phyloP scores from a whole-genome alignment of 495 filamentous ascomycete species.

The Penicillium nucicola region DNA sequence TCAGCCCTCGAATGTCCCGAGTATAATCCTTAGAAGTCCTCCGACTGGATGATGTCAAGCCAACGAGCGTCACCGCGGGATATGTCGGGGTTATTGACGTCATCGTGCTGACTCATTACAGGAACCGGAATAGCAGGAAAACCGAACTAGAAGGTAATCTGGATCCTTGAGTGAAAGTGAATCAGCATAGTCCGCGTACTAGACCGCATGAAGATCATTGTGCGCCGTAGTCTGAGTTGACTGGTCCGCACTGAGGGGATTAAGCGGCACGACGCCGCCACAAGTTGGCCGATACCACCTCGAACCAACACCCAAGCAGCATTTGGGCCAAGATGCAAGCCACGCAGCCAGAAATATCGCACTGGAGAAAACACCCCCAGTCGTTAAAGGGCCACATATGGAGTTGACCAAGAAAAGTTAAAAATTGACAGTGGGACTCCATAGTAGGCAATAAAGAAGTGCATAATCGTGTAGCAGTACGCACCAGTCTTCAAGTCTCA shows the following conservation, averaged over 20 bases:
- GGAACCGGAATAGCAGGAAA: constrained; percentile 5
- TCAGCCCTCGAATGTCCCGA: constrained; percentile 3
- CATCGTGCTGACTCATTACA: constrained; percentile 16
- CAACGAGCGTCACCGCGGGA: constrained; percentile 5
- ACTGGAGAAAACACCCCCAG: background rate
- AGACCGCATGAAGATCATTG: too few species aligned
- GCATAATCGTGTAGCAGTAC: too few species aligned
- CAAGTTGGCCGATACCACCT: background rate
- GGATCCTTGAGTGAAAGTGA: too few species aligned
- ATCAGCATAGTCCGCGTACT: too few species aligned
- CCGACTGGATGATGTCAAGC: background rate
- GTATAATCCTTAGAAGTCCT: background rate
- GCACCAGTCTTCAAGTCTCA: too few species aligned
- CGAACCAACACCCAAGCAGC: background rate
- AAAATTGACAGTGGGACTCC: too few species aligned
- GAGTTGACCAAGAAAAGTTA: too few species aligned
- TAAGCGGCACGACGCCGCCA: background rate
- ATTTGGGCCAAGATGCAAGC: background rate
- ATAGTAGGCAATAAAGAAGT: too few species aligned
- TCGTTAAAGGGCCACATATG: too few species aligned
- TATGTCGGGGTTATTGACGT: constrained; percentile 13
- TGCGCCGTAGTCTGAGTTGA: too few species aligned
- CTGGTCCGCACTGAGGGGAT: too few species aligned
- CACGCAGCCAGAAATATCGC: background rate
- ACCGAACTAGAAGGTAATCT: too few species aligned